Evolutionary conservation across 1,139 yeast species (phyloP).

Genomic region (Hanseniaspora gamundiae): DNA sequence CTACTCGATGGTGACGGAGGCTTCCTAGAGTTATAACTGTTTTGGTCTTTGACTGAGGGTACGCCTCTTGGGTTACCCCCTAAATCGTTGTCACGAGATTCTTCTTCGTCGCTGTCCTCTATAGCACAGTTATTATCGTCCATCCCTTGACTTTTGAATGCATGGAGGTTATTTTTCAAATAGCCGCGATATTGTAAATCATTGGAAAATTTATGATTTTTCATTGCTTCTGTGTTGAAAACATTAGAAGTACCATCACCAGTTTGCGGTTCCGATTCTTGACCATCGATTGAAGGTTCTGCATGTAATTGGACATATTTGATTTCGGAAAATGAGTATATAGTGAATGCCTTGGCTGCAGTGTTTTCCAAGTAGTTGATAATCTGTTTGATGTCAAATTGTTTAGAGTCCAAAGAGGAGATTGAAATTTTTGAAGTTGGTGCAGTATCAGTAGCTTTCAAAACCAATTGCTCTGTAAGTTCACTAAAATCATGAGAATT

Average conservation of each 20-base stretch:
- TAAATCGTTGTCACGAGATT: slow-evolving; percentile 24
- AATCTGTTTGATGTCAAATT: slow-evolving; percentile 25
- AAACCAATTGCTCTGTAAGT: slow-evolving; percentile 24
- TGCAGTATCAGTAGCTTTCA: slow-evolving; percentile 15
- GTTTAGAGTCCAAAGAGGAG: slow-evolving; percentile 15
- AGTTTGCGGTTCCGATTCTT: too few relatives aligned
- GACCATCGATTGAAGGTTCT: slow-evolving; percentile 37
- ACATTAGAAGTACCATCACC: too few relatives aligned
- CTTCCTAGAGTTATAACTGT: too few relatives aligned
- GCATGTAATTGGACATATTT: slow-evolving; percentile 79
- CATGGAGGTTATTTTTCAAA: too few relatives aligned
- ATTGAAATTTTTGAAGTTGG: not conserved
- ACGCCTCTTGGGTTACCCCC: too few relatives aligned
- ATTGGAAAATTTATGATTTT: too few relatives aligned
- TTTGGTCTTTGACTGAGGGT: too few relatives aligned
- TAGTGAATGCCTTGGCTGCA: slow-evolving; percentile 84
- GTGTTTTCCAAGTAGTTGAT: slow-evolving; percentile 51
- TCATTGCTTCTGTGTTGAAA: too few relatives aligned
- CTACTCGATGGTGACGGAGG: too few relatives aligned
- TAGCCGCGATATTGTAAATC: too few relatives aligned
- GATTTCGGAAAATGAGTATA: slow-evolving; percentile 80
- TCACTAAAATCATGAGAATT: slow-evolving; percentile 21
- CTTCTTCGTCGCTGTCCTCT: slow-evolving; percentile 19
- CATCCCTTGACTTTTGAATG: not conserved
- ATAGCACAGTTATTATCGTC: slow-evolving; percentile 23